Conservation (phyloP, 352 stramenopile genomes). For the Globisporangium viniferum region DNA sequence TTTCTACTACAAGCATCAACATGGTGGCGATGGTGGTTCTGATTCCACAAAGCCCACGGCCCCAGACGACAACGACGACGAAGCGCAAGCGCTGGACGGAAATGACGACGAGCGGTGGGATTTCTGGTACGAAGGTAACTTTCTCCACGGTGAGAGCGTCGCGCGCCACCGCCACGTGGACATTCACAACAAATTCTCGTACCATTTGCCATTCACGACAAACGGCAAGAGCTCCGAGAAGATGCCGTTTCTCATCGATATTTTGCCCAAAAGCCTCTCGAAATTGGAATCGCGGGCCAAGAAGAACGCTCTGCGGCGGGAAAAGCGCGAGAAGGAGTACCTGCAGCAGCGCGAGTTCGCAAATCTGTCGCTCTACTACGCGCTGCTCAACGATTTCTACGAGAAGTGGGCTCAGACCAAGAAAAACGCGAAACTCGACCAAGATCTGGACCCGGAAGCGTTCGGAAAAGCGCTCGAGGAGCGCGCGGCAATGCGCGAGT, state of each 20-base stretch:
- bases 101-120: conserved; percentile 32
- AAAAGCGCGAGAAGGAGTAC: conserved; percentile 38
- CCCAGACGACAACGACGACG: conserved; percentile 1
- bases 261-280: conserved; percentile 31
- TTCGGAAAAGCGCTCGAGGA: conserved; percentile 31
- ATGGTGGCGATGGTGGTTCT: not conserved
- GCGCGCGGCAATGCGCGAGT: conserved; percentile 30
- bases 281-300: conserved; percentile 35
- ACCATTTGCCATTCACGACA: conserved; percentile 55
- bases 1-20: conserved; percentile 33
- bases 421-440: conserved; percentile 31
- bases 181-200: conserved; percentile 25
- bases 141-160: conserved; percentile 54
- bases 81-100: not conserved
- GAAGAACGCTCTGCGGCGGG: conserved; percentile 37
- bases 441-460: conserved; percentile 25
- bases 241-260: conserved; percentile 50
- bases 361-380: conserved; percentile 60
- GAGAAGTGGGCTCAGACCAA: conserved; percentile 52
- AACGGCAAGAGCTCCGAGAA: conserved; percentile 62
- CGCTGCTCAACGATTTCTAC: conserved; percentile 61
- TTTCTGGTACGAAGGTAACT: conserved; percentile 76
- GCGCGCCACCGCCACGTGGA: conserved; percentile 55
- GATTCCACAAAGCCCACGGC: not conserved
- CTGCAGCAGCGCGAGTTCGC: conserved; percentile 36